These are phyloP conservation scores for Solanum hybrid DNA, from an alignment of 305 asterid genomes.

Conservation along the genomic window DNA sequence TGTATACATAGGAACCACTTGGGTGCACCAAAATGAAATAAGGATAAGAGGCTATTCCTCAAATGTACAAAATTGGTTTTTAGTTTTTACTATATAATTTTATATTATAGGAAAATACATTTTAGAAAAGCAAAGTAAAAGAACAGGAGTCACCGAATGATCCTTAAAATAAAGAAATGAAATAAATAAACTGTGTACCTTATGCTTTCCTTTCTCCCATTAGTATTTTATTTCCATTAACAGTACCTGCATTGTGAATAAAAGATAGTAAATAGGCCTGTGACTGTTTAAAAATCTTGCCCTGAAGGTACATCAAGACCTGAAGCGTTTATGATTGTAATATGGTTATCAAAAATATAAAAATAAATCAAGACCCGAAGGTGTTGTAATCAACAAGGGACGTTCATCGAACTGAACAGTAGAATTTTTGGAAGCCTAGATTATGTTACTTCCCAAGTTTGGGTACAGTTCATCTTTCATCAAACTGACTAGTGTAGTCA, in stretches of 20 bases:
- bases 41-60: neutral
- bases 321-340: neutral
- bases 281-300: neutral
- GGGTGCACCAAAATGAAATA: neutral
- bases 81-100: neutral
- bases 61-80: neutral
- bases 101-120: neutral
- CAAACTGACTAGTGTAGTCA: neutral
- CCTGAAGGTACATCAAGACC: neutral
- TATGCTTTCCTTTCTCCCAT: neutral
- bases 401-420: neutral
- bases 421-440: neutral
- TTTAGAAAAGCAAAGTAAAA: neutral
- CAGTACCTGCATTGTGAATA: neutral
- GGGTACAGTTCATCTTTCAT: neutral
- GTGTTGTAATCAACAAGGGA: neutral
- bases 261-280: neutral
- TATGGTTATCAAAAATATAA: neutral
- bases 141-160: neutral
- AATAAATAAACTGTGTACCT: neutral
- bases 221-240: neutral
- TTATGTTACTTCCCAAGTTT: neutral
- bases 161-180: neutral
- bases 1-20: neutral
- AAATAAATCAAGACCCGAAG: neutral